Conservation (phyloP, 2,329 filamentous ascomycete genomes). For the Macrophomina phaseolina region DNA sequence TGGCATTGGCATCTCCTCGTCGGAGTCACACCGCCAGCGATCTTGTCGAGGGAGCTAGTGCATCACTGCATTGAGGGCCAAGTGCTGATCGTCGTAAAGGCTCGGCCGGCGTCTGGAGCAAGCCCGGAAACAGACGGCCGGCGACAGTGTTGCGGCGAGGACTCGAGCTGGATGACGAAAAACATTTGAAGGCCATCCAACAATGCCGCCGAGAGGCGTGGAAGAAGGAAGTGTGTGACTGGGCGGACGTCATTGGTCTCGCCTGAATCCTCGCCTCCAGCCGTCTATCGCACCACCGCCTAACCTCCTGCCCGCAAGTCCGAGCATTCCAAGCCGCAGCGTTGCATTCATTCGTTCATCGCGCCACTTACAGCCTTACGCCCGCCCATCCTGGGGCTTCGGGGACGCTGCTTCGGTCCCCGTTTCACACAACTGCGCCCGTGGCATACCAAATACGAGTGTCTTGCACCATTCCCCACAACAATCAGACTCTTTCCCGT, state of each 20-base stretch:
- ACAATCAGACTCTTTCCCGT: neutral
- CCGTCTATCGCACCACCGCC: neutral
- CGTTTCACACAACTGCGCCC: neutral
- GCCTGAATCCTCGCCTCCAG: no score
- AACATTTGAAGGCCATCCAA: neutral
- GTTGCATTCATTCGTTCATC: neutral
- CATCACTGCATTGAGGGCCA: neutral
- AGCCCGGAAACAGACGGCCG: neutral
- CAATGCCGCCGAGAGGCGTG: neutral
- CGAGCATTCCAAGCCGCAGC: no score
- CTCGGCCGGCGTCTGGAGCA: neutral
- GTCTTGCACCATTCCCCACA: neutral
- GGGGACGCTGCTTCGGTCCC: neutral
- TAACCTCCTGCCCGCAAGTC: no score
- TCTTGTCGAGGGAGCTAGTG: slow-evolving; percentile 15
- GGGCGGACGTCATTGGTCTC: neutral
- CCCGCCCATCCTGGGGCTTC: neutral
- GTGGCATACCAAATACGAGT: neutral
- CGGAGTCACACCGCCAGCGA: slow-evolving; percentile 17
- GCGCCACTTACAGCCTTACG: neutral
- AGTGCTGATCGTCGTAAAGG: neutral
- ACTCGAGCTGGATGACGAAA: neutral
- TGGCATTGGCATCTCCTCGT: neutral
- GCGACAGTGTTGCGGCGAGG: neutral
- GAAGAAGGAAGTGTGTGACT: neutral